Percentiles rank a stretch among this genome's conserved stretches.
Evolutionary conservation across 108 stramenopile genomes (phyloP).

Genomic region (Cyclotella kingstonii): DNA sequence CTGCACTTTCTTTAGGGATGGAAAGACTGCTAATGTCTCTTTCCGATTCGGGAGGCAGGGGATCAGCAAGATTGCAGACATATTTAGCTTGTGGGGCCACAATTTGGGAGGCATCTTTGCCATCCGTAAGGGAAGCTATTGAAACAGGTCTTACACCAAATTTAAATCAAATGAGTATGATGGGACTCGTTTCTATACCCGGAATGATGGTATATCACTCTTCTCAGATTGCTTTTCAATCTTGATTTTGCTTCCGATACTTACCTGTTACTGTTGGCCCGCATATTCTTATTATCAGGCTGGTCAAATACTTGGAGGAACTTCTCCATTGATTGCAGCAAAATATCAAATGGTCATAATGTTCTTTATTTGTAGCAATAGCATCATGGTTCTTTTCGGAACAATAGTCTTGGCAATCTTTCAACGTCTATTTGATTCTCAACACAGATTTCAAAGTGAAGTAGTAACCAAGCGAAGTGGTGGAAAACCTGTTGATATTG

Average conservation of each 20-base stretch:
- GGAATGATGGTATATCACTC: too few relatives aligned
- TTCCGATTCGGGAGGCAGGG: slow-evolving; percentile 22
- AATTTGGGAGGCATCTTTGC: slow-evolving; percentile 30
- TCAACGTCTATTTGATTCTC: slow-evolving; percentile 26
- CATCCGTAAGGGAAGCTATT: slow-evolving; percentile 20
- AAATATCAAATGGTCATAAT: slow-evolving; percentile 84
- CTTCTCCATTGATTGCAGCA: slow-evolving; percentile 68
- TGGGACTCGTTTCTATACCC: slow-evolving; percentile 76
- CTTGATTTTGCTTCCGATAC: neutral
- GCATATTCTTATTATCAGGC: too few relatives aligned
- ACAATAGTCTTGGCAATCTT: slow-evolving; percentile 19
- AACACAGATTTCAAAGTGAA: slow-evolving; percentile 5
- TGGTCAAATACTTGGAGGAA: slow-evolving; percentile 80
- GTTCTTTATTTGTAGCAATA: slow-evolving; percentile 63
- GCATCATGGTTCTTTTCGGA: slow-evolving; percentile 8
- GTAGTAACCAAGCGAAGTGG: slow-evolving; percentile 22
- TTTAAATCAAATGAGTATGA: slow-evolving; percentile 73
- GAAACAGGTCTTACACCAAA: slow-evolving; percentile 54
- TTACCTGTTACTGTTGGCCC: neutral
- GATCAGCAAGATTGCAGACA: slow-evolving; percentile 34
- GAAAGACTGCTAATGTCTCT: slow-evolving; percentile 22
- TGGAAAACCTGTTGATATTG: neutral
- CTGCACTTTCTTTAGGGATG: slow-evolving; percentile 21
- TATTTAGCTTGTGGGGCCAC: slow-evolving; percentile 34
- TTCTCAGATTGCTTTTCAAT: neutral